These are phyloP conservation scores for Allomyces javanicus DNA, from an alignment of 192 early-diverging fungal species.

Conservation along the genomic window DNA sequence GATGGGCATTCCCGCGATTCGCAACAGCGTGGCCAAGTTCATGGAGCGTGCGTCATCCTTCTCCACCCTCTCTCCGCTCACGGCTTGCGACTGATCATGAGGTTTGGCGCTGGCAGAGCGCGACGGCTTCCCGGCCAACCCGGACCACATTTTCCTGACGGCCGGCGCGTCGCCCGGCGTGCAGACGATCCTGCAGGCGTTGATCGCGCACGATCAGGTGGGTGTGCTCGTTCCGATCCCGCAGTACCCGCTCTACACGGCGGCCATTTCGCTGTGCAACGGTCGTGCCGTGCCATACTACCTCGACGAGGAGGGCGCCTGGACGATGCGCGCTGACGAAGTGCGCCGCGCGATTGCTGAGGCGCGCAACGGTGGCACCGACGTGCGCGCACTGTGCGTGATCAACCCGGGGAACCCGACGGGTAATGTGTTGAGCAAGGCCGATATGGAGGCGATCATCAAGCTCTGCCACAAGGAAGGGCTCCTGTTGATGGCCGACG, in stretches of 20 bases:
- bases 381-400: conserved; percentile 84
- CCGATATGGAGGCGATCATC: conserved; percentile 79
- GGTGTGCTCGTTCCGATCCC: conserved; percentile 99
- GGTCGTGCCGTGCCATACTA: conserved; percentile 81
- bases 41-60: conserved; percentile 24
- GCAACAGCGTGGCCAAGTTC: conserved; percentile 75
- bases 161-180: conserved; percentile 87
- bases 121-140: conserved; percentile 73
- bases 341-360: conserved; percentile 41
- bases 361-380: conserved; percentile 47
- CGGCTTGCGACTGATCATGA: no score
- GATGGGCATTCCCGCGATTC: conserved; percentile 65
- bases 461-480: conserved; percentile 63
- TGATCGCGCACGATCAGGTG: conserved; percentile 52
- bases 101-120: conserved; percentile 20
- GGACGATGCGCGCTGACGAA: conserved; percentile 54
- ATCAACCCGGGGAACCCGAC: conserved; percentile 99
- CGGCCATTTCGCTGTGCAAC: conserved; percentile 64
- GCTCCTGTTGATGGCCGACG: conserved; percentile 84
- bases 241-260: conserved; percentile 96
- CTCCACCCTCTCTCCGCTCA: no score
- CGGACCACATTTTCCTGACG: conserved; percentile 76
- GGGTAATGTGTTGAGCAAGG: conserved; percentile 60
- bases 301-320: conserved; percentile 64
- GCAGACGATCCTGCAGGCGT: conserved; percentile 69